A percentile compares a stretch with the other conserved stretches of the same genome.
Conservation (phyloP, 768 basidiomycete species). For the Tylopilus subfusipes region DNA sequence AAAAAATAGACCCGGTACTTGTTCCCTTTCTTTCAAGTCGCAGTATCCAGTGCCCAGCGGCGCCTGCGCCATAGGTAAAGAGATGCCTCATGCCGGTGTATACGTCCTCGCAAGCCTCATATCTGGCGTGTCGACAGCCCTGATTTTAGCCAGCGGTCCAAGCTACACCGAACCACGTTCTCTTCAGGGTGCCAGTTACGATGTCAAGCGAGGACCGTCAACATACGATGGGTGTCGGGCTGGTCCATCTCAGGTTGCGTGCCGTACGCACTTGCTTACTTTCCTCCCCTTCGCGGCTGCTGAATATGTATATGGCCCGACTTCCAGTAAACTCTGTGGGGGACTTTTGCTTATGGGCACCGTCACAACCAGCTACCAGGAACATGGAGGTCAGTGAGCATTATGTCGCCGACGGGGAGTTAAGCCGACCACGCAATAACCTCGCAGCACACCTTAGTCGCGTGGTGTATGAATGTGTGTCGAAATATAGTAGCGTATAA, state of each 20-base stretch:
- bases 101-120: slow-evolving; percentile 21
- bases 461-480: slow-evolving; percentile 50
- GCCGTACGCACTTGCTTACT: slow-evolving; percentile 37
- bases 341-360: slow-evolving; percentile 52
- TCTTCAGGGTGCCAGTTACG: slow-evolving; percentile 44
- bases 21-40: slow-evolving; percentile 8
- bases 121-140: slow-evolving; percentile 17
- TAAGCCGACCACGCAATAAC: slow-evolving; percentile 12
- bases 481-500: not conserved
- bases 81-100: slow-evolving; percentile 19
- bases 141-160: slow-evolving; percentile 13
- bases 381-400: slow-evolving; percentile 51
- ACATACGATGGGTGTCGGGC: slow-evolving; percentile 68
- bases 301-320: not conserved
- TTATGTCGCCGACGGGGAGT: slow-evolving; percentile 5
- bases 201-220: slow-evolving; percentile 54
- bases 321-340: slow-evolving; percentile 53
- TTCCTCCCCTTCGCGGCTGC: not conserved
- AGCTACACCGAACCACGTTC: slow-evolving; percentile 46
- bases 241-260: slow-evolving; percentile 61
- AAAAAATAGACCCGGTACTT: not conserved
- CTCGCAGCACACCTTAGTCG: slow-evolving; percentile 43
- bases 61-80: slow-evolving; percentile 14
- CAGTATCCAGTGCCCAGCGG: slow-evolving; percentile 3
- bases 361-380: slow-evolving; percentile 54